phyloP scores from a whole-genome alignment of 1,139 yeast genomes.

The Geotrichum fermentans region DNA sequence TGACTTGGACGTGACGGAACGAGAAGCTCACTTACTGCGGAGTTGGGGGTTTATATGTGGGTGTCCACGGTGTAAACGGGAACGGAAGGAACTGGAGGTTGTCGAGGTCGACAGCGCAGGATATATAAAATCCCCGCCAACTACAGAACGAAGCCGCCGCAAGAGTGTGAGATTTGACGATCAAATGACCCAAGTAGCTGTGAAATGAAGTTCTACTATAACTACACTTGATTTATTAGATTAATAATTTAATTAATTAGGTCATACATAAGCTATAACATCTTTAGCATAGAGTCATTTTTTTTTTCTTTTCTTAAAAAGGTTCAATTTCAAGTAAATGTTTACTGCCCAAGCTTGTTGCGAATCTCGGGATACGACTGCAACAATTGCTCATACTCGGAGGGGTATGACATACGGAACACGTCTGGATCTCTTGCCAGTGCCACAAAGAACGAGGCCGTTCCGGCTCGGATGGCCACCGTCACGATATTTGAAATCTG shows the following conservation, averaged over 20 bases:
- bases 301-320: not conserved
- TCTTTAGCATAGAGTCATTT: too few species aligned
- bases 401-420: conserved; percentile 70
- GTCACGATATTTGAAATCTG: conserved; percentile 73
- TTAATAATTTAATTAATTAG: too few species aligned
- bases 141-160: conserved; percentile 19
- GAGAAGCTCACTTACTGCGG: conserved; percentile 62
- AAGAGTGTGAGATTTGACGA: conserved; percentile 21
- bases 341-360: conserved; percentile 33
- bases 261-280: too few species aligned
- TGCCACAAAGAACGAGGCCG: conserved; percentile 81
- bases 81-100: conserved; percentile 36
- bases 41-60: conserved; percentile 77
- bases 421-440: conserved; percentile 86
- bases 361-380: conserved; percentile 71
- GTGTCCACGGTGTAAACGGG: conserved; percentile 62
- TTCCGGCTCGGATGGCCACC: conserved; percentile 74
- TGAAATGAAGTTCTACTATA: not conserved
- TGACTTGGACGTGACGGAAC: conserved; percentile 53
- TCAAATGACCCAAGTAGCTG: not conserved
- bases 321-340: not conserved
- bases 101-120: conserved; percentile 18
- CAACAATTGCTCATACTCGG: conserved; percentile 66
- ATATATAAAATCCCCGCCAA: conserved; percentile 17
- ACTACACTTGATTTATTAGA: not conserved